Evolutionary conservation across 176 grass and related monocot species (phyloP), one percentile per base, ranked within the genome.

Genomic region (Rhynchospora tenuis): DNA sequence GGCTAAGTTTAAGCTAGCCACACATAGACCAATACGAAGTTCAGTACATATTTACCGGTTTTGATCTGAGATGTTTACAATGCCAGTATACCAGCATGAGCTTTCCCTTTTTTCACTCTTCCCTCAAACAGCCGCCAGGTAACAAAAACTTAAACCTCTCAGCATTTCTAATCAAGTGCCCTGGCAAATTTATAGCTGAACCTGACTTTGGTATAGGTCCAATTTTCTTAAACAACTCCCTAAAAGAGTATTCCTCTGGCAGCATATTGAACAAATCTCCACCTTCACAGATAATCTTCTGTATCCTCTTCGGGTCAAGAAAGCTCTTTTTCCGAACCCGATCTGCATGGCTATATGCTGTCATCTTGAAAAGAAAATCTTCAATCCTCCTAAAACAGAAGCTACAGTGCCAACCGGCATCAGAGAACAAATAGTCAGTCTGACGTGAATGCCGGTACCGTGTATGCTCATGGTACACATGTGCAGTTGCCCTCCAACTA

Each of bases 331-430:
- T 60, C 8, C 73, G 87, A 74, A 98, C 91, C 57, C 93, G 84
- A 79, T 98, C 96, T 0, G 96, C 92, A 0, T 98, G 96, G 80
- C 96, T 98, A 46, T 98, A 98, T 0, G 93, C 90, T 61, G 82
- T 95, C 92, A 98, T 98, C 88, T 98, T 98, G 86, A 98, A 98
- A 77, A 89, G 68, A 56, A 98, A 95, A 42, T 95, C 92, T 57
- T 95, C 88, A 29, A 98, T 98, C 52, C 23, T 69, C 33, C 92
- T 88, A 85, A 98, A 98, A 88, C 96, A 98, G 84, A 98, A 98
- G 72, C 96, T 98, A 79, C 96, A 98, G 63, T 95, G 96, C 96
- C 96, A 98, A 15, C 96, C 93, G 0, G 93, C 89, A 44, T 98
- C 96, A 6, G 93, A 88, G 61, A 98, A 86, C 19, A 98, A 90